A percentile compares a stretch with the other conserved stretches of the same genome.
phyloP scores from a whole-genome alignment of 176 grass and related monocot species.

The Cenchrus fungigraminus region DNA sequence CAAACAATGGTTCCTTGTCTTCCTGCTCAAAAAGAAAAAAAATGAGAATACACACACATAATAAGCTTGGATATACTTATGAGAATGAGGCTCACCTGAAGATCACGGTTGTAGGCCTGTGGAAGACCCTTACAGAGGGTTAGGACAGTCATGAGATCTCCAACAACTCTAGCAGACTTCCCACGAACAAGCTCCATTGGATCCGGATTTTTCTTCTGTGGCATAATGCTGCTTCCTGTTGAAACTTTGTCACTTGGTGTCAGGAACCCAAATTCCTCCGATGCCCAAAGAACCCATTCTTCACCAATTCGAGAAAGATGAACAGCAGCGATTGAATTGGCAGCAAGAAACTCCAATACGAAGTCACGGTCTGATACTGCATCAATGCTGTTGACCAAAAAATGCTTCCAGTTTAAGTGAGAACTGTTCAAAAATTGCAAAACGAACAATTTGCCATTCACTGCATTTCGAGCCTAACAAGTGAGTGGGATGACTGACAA shows the following conservation, averaged over 20 bases:
- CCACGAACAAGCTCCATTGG: slow-evolving; percentile 98
- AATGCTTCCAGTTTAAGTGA: background rate
- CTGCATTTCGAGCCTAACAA: background rate
- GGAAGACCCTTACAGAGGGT: slow-evolving; percentile 94
- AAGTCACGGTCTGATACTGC: slow-evolving; percentile 99
- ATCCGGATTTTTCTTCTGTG: slow-evolving; percentile 93
- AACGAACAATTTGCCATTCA: background rate
- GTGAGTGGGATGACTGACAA: background rate
- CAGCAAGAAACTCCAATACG: slow-evolving; percentile 88
- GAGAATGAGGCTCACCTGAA: slow-evolving; percentile 58
- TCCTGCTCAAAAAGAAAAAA: slow-evolving; percentile 62
- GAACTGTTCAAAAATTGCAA: slow-evolving; percentile 8
- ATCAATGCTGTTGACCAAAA: slow-evolving; percentile 71
- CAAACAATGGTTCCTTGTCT: slow-evolving; percentile 96
- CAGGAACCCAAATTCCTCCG: slow-evolving; percentile 96
- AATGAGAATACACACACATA: slow-evolving; percentile 27
- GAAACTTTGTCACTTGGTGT: slow-evolving; percentile 75
- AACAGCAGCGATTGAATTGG: slow-evolving; percentile 84
- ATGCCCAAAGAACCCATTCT: slow-evolving; percentile 98
- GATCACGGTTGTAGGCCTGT: slow-evolving; percentile 92
- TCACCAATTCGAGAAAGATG: slow-evolving; percentile 97
- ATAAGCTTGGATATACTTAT: background rate
- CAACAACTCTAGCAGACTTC: slow-evolving; percentile 92
- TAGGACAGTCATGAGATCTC: slow-evolving; percentile 87
- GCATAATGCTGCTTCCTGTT: slow-evolving; percentile 92